Conservation (phyloP, 352 stramenopile genomes). For the Phytophthora agathidicida region DNA sequence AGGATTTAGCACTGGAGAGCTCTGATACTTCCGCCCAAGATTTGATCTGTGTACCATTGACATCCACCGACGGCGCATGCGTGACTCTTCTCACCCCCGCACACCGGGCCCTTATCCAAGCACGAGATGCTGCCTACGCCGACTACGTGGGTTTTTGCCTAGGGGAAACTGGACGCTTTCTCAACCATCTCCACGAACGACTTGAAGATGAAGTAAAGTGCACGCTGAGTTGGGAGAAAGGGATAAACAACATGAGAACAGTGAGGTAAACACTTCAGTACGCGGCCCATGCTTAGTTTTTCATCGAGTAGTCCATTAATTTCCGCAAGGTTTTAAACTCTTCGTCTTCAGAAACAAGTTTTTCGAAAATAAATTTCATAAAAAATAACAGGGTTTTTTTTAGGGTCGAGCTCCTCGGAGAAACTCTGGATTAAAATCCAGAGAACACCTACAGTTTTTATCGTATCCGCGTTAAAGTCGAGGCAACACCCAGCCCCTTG, state of each 20-base stretch:
- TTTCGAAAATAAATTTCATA: too few species aligned
- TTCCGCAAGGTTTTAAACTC: too few species aligned
- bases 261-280: too few species aligned
- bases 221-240: constrained; percentile 51
- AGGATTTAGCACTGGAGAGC: constrained; percentile 11
- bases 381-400: too few species aligned
- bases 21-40: constrained; percentile 28
- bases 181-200: constrained; percentile 42
- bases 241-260: constrained; percentile 43
- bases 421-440: too few species aligned
- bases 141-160: constrained; percentile 40
- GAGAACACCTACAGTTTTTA: too few species aligned
- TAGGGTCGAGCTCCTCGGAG: too few species aligned
- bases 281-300: too few species aligned
- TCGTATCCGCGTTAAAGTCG: too few species aligned
- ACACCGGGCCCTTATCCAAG: constrained; percentile 57
- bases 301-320: too few species aligned
- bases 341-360: too few species aligned
- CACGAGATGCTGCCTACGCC: constrained; percentile 49
- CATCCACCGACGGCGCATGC: constrained; percentile 41
- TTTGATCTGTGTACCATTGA: constrained; percentile 17
- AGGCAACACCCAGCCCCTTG: too few species aligned
- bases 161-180: constrained; percentile 17
- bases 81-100: constrained; percentile 60
- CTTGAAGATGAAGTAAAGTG: constrained; percentile 68